Evolutionary conservation across 306 rosid species (phyloP), one percentile per base, ranked within the genome.

Genomic region (Glycine latifolia): DNA sequence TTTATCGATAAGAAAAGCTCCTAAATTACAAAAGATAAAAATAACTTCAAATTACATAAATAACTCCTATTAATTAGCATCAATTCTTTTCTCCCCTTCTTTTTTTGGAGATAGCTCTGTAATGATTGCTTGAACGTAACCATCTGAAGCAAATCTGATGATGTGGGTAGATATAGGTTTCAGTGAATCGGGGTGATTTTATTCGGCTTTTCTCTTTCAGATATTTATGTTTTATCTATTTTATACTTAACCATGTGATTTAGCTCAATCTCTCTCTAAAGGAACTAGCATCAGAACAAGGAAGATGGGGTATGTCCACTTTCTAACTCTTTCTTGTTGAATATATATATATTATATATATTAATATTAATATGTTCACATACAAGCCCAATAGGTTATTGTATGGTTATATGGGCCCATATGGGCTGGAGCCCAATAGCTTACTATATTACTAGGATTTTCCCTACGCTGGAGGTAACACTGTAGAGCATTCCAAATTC

Each of bases 241-340:
- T 2, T 66, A 67, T 77, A 49, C 85, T 86, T 81, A 85, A 84
- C 82, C 3, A 9, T 79, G 55, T 73, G 37, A 78, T 75, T 67
- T 76, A 86, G 92, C 70, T 80, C 86, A 82, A 67, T 83, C 86
- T 15, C 49, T 78, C 52, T 61, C 83, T 66, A 52, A 80, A 17
- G 86, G 83, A 73, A 82, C 78, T n/a, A n/a, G n/a, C n/a, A n/a
- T n/a, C n/a, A n/a, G n/a, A n/a, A n/a, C n/a, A n/a, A n/a, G n/a
- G n/a, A n/a, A n/a, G n/a, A n/a, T n/a, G n/a, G n/a, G n/a, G n/a
- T n/a, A n/a, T n/a, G n/a, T n/a, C n/a, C n/a, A n/a, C n/a, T n/a
- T n/a, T n/a, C n/a, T n/a, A n/a, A n/a, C n/a, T n/a, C n/a, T n/a
- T n/a, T n/a, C n/a, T n/a, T n/a, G n/a, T n/a, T n/a, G n/a, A n/a